These are phyloP conservation scores for Capronia americana DNA, from an alignment of 2,329 filamentous ascomycete species.

Conservation along the genomic window DNA sequence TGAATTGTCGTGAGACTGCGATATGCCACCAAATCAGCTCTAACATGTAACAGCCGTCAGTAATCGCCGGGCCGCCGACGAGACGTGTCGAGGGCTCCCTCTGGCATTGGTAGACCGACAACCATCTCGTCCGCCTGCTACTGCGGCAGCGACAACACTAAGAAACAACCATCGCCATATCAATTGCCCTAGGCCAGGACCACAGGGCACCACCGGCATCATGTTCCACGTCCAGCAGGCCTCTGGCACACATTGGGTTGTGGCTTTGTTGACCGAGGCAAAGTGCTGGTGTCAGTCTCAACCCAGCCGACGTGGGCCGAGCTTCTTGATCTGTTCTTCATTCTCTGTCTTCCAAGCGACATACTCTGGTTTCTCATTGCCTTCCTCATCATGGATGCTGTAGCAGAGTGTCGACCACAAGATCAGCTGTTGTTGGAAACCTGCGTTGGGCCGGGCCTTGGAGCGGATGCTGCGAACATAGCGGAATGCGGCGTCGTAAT, in stretches of 20 bases:
- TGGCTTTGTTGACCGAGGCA: background rate
- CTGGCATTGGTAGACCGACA: background rate
- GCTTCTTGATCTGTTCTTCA: conserved; percentile 25
- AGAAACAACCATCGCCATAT: background rate
- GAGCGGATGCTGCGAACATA: conserved; percentile 28
- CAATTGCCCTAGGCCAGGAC: background rate
- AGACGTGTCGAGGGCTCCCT: background rate
- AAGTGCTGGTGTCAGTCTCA: background rate
- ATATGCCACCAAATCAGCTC: background rate
- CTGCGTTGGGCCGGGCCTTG: conserved; percentile 32
- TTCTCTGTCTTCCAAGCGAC: conserved; percentile 27
- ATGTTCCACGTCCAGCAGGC: background rate
- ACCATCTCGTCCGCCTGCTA: background rate
- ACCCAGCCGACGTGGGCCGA: conserved; percentile 6
- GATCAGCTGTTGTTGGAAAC: conserved; percentile 33
- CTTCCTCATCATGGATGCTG: conserved; percentile 29
- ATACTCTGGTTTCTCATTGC: conserved; percentile 33
- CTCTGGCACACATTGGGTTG: background rate
- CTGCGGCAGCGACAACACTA: background rate
- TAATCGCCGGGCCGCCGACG: background rate
- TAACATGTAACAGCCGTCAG: background rate
- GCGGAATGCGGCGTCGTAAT: conserved; percentile 32
- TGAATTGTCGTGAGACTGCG: background rate
- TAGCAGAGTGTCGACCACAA: conserved; percentile 28
- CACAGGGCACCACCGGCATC: background rate